Evolutionary conservation across 352 stramenopile species (phyloP), one percentile per base, ranked within the genome.

Genomic region (Phytophthora chlamydospora): DNA sequence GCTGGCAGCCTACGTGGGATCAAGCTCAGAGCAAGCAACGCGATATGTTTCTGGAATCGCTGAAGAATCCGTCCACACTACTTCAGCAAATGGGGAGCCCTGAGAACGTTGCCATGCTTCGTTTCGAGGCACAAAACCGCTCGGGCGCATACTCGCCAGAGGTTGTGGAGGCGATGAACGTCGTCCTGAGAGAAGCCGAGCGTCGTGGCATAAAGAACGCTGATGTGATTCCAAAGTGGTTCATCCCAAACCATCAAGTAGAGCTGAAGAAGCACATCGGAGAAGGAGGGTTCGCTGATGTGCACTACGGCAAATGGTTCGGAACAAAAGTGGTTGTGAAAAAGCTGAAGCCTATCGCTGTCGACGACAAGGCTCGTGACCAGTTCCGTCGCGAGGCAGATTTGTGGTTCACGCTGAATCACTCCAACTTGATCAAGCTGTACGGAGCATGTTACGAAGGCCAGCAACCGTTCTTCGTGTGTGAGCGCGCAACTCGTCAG

Each of bases 381-480:
- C 54, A 53, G 33, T 75, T 75, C 21, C 59, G 54, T 21, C 44
- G 48, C 13, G 57, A 75, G 33, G 67, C 62, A 2, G 51, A 60
- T 50, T 56, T 68, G 31, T 75, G 67, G 62, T 66, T 72, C 16
- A 70, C 59, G 12, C 36, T 75, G 32, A 67, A 70, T 29, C 67
- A 75, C 32, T 70, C 62, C 19, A 71, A 75, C 41, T 47, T 75
- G 42, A 68, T 72, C 5, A 71, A 71, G 13, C 16, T 75, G 6
- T 75, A 75, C 32, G 67, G 67, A 0, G 67, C 66, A 17, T 75
- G 67, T 32, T 62, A 69, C 12, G 52, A 58, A 33, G 62, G 56
- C 27, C 14, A 27, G 0, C 50, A 71, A 27, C 64, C 64, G 17
- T 72, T 75, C 21, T 72, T 71, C 21, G 67, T 75, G 2, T 71